Evolutionary conservation across 805 yeast genomes (phyloP), one percentile per base, ranked within the genome.

Genomic region (Ogataea naganishii): DNA sequence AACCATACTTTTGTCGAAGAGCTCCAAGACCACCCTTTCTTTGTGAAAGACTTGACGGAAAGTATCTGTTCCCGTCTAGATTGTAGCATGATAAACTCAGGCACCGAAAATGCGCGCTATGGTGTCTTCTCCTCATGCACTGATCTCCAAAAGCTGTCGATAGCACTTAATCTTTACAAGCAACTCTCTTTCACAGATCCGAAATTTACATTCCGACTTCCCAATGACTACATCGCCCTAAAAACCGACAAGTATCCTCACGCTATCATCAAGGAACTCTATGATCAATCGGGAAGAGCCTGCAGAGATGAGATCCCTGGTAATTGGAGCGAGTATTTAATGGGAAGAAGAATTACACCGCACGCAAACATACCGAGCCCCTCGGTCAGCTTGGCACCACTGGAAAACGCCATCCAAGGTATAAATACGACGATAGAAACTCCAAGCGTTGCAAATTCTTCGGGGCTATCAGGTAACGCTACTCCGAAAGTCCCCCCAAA

Each of bases 81-180:
- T 31, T 68, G 75, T 40, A 44, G 44, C n/a, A 54, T 57, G 3
- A 50, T 68, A 15, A 36, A 32, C 15, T 50, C 56, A 7, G 53
- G 65, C 37, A 60, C 63, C 1, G 25, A 34, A 6, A 32, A 30
- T 4, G 72, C 71, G 0, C 33, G 34, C n/a, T 66, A 64, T 39
- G 73, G 73, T 1, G 38, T 41, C 19, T 62, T 48, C 38, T 56
- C 72, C 0, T 57, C 52, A 23, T 68, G 73, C 39, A 38, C 57
- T 10, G 35, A 48, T 5, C 33, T 44, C 7, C 69, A 64, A 35
- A 51, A 51, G 32, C 43, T 59, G 2, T 64, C 70, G 1, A 62
- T 56, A 33, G 68, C 60, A 4, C 43, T 66, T 34, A 62, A 62
- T 38, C 40, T 57, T 36, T 52, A 51, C 39, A 64, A n/a, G n/a